Evolutionary conservation across 202 grass and related monocot species (phyloP).

Genomic region (Eragrostis tef): DNA sequence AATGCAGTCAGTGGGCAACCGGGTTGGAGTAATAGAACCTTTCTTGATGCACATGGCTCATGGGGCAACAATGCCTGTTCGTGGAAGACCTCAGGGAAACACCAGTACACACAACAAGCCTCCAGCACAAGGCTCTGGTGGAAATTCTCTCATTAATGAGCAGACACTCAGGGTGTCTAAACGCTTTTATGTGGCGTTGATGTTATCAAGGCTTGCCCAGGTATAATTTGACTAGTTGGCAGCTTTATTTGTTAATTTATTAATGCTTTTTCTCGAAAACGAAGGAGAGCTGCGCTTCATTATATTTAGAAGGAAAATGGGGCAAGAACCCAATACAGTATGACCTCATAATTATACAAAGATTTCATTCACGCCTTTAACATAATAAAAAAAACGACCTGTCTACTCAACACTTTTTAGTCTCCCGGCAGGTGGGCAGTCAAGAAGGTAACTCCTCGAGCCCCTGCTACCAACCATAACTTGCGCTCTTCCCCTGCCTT

Average conservation of each 20-base stretch:
- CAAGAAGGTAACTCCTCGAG: too few species aligned
- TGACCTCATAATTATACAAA: too few species aligned
- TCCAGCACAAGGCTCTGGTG: conserved; percentile 40
- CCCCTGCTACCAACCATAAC: too few species aligned
- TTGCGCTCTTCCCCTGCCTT: too few species aligned
- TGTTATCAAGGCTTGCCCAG: conserved; percentile 91
- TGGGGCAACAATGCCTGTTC: conserved; percentile 66
- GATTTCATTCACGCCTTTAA: too few species aligned
- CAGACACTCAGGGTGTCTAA: conserved; percentile 77
- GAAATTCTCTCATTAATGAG: conserved; percentile 59
- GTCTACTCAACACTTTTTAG: too few species aligned
- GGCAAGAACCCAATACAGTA: too few species aligned
- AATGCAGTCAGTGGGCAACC: conserved; percentile 83
- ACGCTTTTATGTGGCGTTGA: conserved; percentile 93
- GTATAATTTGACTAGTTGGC: conserved; percentile 46
- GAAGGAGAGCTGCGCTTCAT: too few species aligned
- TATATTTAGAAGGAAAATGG: too few species aligned
- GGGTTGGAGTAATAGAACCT: conserved; percentile 85
- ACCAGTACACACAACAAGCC: conserved; percentile 32
- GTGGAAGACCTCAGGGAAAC: conserved; percentile 58
- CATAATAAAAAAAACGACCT: too few species aligned
- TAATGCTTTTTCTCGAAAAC: neutral
- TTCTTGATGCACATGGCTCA: conserved; percentile 98
- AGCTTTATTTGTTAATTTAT: conserved; percentile 8
- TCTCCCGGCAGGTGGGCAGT: too few species aligned